Percentiles rank a stretch among this genome's conserved stretches.
Conservation (phyloP, 352 stramenopile species). For the Hyaloperonospora brassicae region DNA sequence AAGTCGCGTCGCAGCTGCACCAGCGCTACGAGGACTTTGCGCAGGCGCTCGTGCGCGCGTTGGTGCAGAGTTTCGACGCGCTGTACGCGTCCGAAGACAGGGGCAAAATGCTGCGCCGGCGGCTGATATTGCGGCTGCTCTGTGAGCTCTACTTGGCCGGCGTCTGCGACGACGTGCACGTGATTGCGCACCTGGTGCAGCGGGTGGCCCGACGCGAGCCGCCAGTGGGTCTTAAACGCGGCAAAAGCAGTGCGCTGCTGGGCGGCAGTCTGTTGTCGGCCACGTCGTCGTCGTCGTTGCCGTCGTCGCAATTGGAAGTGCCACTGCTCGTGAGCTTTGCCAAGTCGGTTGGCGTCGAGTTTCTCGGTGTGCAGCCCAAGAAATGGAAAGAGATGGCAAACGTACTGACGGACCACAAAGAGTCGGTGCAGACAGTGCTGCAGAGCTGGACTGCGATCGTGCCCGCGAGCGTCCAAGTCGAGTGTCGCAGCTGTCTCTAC, state of each 20-base stretch:
- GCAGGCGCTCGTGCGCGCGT: slow-evolving; percentile 37
- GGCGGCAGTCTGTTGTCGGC: background rate
- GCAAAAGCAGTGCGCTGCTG: slow-evolving; percentile 35
- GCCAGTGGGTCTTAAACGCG: slow-evolving; percentile 19
- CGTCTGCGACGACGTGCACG: slow-evolving; percentile 63
- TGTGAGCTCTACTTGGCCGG: slow-evolving; percentile 76
- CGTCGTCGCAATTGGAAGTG: slow-evolving; percentile 81
- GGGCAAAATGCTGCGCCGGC: slow-evolving; percentile 61
- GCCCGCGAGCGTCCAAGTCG: slow-evolving; percentile 43
- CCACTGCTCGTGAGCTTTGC: slow-evolving; percentile 92
- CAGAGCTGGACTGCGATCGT: slow-evolving; percentile 43
- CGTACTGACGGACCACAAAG: slow-evolving; percentile 21
- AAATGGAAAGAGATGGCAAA: slow-evolving; percentile 57
- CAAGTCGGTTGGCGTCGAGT: slow-evolving; percentile 88
- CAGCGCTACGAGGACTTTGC: slow-evolving; percentile 89
- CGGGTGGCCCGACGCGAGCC: slow-evolving; percentile 53
- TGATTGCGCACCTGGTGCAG: slow-evolving; percentile 80
- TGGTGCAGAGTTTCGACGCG: slow-evolving; percentile 51
- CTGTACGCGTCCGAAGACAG: slow-evolving; percentile 62
- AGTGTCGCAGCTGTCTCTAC: slow-evolving; percentile 72
- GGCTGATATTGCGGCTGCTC: slow-evolving; percentile 71
- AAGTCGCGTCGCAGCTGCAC: slow-evolving; percentile 86
- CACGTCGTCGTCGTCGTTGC: slow-evolving; percentile 2
- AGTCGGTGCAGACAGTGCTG: slow-evolving; percentile 36
- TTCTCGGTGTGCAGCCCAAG: slow-evolving; percentile 60